These are phyloP conservation scores for Geotrichum siamense DNA, from an alignment of 1,139 yeast species.

Conservation along the genomic window DNA sequence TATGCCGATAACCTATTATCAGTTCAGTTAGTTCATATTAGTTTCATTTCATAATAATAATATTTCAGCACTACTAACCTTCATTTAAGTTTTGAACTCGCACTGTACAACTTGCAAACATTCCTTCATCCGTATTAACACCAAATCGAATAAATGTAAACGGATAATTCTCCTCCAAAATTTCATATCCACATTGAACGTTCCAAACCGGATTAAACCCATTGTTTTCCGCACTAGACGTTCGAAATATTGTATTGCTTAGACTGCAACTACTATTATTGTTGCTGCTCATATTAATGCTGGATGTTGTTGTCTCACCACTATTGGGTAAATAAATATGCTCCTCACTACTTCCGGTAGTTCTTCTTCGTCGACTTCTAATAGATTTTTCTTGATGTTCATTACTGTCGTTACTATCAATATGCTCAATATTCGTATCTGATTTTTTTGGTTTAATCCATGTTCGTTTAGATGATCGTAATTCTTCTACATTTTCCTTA, in stretches of 20 bases:
- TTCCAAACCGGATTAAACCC: slow-evolving; percentile 90
- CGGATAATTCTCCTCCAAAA: slow-evolving; percentile 38
- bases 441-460: slow-evolving; percentile 8
- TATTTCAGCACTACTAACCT: slow-evolving; percentile 32
- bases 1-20: slow-evolving; percentile 54
- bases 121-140: slow-evolving; percentile 34
- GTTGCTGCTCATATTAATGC: not conserved
- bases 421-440: slow-evolving; percentile 1
- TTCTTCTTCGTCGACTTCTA: not conserved
- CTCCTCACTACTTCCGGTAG: slow-evolving; percentile 24
- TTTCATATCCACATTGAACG: slow-evolving; percentile 41
- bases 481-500: slow-evolving; percentile 11
- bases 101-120: slow-evolving; percentile 51
- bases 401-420: slow-evolving; percentile 1
- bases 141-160: slow-evolving; percentile 49
- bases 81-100: slow-evolving; percentile 51
- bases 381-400: not conserved
- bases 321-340: too few relatives aligned
- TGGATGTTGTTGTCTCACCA: not conserved
- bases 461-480: slow-evolving; percentile 5
- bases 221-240: slow-evolving; percentile 45
- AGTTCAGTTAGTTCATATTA: slow-evolving; percentile 3
- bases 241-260: slow-evolving; percentile 26
- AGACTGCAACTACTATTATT: not conserved
- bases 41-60: not conserved